Evolutionary conservation across 176 grass and related monocot species (phyloP).

Genomic region (Saccharum spontaneum): DNA sequence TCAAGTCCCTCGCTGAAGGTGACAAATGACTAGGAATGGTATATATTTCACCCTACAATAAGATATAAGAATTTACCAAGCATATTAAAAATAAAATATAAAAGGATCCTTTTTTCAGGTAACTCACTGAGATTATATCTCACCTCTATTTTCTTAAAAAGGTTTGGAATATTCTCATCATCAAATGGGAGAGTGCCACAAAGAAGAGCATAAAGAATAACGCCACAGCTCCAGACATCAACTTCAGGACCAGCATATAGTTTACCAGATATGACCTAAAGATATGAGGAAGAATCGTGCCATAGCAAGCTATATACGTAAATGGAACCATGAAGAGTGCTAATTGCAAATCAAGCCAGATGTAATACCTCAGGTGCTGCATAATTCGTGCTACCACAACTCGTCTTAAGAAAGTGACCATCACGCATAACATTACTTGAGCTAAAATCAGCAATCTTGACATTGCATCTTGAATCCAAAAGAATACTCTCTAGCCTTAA

Average conservation of each 20-base stretch:
- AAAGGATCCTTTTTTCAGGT: too few relatives aligned
- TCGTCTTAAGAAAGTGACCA: conserved; percentile 82
- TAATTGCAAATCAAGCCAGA: conserved; percentile 4
- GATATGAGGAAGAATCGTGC: not conserved
- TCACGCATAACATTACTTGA: conserved; percentile 81
- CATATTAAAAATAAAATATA: too few relatives aligned
- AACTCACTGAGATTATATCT: not conserved
- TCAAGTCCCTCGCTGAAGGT: too few relatives aligned
- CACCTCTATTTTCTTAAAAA: conserved; percentile 92
- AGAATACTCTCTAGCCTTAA: conserved; percentile 78
- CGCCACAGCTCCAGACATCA: conserved; percentile 82
- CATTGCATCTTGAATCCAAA: conserved; percentile 69
- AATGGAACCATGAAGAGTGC: conserved; percentile 13
- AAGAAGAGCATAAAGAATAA: conserved; percentile 88
- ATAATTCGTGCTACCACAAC: conserved; percentile 80
- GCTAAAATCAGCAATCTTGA: conserved; percentile 87
- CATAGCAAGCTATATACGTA: conserved; percentile 1
- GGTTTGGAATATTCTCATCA: conserved; percentile 81
- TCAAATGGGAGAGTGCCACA: conserved; percentile 34
- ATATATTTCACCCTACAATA: too few relatives aligned
- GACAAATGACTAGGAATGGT: too few relatives aligned
- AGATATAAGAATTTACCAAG: too few relatives aligned
- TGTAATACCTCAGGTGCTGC: conserved; percentile 71
- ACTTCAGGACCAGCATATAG: conserved; percentile 72
- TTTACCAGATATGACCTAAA: conserved; percentile 84